Conservation (phyloP, 805 yeast species). For the Wickerhamomyces chaumierensis region DNA sequence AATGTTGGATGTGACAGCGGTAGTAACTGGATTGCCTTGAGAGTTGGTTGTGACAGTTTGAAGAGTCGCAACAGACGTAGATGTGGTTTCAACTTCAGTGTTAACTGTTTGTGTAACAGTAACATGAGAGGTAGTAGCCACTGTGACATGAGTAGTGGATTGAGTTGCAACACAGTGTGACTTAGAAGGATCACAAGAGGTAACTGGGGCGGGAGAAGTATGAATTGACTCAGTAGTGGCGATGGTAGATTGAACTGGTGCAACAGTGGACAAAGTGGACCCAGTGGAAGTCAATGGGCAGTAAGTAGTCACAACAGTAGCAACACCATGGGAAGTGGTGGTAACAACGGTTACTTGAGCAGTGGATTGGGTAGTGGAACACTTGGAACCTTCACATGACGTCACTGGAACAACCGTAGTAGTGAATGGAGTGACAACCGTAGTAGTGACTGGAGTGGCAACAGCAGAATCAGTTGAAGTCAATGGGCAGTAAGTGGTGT, state of each 20-base stretch:
- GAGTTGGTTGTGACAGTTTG: no score
- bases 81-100: slow-evolving; percentile 2
- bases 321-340: slow-evolving; percentile 5
- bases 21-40: slow-evolving; percentile 11
- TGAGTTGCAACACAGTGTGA: slow-evolving; percentile 17
- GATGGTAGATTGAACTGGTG: no score
- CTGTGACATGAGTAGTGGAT: slow-evolving; percentile 16
- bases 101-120: slow-evolving; percentile 12
- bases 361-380: slow-evolving; percentile 17
- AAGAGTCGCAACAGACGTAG: no score
- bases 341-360: slow-evolving; percentile 17
- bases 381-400: slow-evolving; percentile 19
- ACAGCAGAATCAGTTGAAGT: slow-evolving; percentile 24
- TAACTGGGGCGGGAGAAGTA: neutral
- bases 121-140: slow-evolving; percentile 18
- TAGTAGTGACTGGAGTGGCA: slow-evolving; percentile 5
- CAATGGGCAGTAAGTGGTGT: slow-evolving; percentile 17
- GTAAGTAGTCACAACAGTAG: neutral
- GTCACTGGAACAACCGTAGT: slow-evolving; percentile 21
- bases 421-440: slow-evolving; percentile 11
- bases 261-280: no score
- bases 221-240: neutral
- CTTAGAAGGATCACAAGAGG: slow-evolving; percentile 11
- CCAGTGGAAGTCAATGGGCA: slow-evolving; percentile 12
- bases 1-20: slow-evolving; percentile 10